phyloP scores from a whole-genome alignment of 2,329 filamentous ascomycete genomes.

The Coniochaeta prunicola region DNA sequence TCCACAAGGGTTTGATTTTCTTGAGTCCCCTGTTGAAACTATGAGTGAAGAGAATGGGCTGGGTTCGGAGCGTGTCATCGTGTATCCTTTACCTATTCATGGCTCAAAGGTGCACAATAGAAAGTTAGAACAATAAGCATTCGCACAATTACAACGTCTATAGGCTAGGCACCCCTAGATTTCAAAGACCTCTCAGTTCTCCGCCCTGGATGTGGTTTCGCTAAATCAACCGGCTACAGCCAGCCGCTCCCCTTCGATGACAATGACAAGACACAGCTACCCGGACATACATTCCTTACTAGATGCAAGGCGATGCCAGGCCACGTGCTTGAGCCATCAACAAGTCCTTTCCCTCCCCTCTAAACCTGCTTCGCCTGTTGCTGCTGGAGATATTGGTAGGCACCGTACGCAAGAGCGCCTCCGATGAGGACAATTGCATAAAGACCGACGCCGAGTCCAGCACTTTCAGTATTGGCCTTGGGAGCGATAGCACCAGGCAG shows the following conservation, averaged over 20 bases:
- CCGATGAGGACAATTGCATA: constrained; percentile 77
- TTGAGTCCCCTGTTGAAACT: too few species aligned
- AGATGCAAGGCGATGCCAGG: not conserved
- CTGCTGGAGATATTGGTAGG: constrained; percentile 78
- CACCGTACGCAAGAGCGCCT: constrained; percentile 68
- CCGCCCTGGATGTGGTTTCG: not conserved
- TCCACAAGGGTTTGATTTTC: not conserved
- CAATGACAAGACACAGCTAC: not conserved
- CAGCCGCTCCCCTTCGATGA: not conserved
- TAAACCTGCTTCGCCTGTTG: constrained; percentile 17
- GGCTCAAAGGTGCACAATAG: not conserved
- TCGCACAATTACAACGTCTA: not conserved
- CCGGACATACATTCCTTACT: not conserved
- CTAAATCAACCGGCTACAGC: not conserved
- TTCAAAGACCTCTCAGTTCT: not conserved
- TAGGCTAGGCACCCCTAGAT: not conserved
- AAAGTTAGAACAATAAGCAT: not conserved
- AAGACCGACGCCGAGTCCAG: constrained; percentile 65
- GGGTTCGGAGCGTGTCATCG: too few species aligned
- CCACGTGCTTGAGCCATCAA: not conserved
- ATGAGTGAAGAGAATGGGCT: too few species aligned
- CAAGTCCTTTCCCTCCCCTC: not conserved
- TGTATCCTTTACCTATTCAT: not conserved
- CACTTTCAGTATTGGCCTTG: constrained; percentile 37
- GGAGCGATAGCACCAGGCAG: constrained; percentile 39